Percentiles rank a stretch among this genome's conserved stretches.
phyloP scores from a whole-genome alignment of 2,329 filamentous ascomycete genomes.

The Xylariales sp. region DNA sequence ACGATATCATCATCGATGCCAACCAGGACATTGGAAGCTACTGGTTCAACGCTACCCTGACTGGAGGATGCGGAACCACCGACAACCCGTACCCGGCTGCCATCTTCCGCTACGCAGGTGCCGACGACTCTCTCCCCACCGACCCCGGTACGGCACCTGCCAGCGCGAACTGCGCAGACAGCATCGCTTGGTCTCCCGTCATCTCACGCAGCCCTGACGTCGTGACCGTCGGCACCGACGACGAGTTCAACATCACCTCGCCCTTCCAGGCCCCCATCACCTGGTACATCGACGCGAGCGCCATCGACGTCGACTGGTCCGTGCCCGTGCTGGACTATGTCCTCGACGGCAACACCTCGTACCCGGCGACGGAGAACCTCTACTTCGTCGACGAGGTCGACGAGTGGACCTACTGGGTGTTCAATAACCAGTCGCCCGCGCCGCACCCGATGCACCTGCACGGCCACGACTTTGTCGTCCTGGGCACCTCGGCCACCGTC shows the following conservation, averaged over 20 bases:
- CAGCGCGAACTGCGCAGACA: conserved; percentile 14
- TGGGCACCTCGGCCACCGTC: conserved; percentile 12
- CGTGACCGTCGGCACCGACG: conserved; percentile 6
- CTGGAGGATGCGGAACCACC: conserved; percentile 26
- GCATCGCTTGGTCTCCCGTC: conserved; percentile 15
- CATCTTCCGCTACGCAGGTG: conserved; percentile 33
- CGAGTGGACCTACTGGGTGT: conserved; percentile 17
- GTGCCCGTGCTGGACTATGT: conserved; percentile 23
- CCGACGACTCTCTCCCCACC: conserved; percentile 21
- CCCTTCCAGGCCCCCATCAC: background rate
- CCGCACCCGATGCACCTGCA: conserved; percentile 24
- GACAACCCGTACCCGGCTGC: conserved; percentile 28
- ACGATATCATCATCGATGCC: conserved; percentile 44
- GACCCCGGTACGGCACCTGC: conserved; percentile 17
- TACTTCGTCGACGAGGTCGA: conserved; percentile 12
- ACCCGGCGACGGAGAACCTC: conserved; percentile 11
- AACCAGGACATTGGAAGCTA: conserved; percentile 28
- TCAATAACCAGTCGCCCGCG: conserved; percentile 11
- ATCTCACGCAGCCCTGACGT: conserved; percentile 19
- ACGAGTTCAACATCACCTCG: conserved; percentile 4
- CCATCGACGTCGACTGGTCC: conserved; percentile 22
- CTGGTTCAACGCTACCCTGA: conserved; percentile 35
- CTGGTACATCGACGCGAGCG: conserved; percentile 10
- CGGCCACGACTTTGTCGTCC: conserved; percentile 26
- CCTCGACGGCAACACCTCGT: conserved; percentile 12